Conservation (phyloP, 768 basidiomycete species). For the Kwoniella botswanensis region DNA sequence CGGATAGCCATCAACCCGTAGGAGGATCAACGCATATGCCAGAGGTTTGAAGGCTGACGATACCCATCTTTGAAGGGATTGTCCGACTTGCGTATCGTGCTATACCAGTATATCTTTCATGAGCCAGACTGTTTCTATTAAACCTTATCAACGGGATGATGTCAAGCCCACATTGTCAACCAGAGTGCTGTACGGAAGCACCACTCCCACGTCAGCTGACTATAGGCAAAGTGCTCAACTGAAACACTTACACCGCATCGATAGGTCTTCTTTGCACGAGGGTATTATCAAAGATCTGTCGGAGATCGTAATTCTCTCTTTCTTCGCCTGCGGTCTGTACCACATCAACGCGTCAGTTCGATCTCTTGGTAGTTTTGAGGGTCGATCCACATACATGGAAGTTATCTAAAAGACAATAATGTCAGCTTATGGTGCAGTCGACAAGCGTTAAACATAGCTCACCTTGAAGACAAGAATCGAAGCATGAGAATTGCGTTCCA, state of each 20-base stretch:
- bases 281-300: slow-evolving; percentile 72
- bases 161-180: slow-evolving; percentile 51
- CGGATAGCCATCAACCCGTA: slow-evolving; percentile 60
- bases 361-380: too few relatives aligned
- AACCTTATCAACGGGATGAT: not conserved
- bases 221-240: not conserved
- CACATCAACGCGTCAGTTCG: slow-evolving; percentile 1
- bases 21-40: slow-evolving; percentile 60
- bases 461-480: slow-evolving; percentile 83
- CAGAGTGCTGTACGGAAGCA: slow-evolving; percentile 30
- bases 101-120: slow-evolving; percentile 10
- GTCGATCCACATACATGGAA: slow-evolving; percentile 34
- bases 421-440: not conserved
- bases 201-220: not conserved
- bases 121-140: too few relatives aligned
- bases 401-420: slow-evolving; percentile 36
- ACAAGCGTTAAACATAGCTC: not conserved
- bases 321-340: slow-evolving; percentile 70
- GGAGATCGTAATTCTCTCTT: slow-evolving; percentile 73
- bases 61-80: slow-evolving; percentile 60
- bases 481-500: slow-evolving; percentile 74
- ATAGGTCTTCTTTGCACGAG: slow-evolving; percentile 71
- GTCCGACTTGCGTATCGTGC: slow-evolving; percentile 59
- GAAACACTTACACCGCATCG: slow-evolving; percentile 68
- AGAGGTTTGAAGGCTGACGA: slow-evolving; percentile 60